phyloP scores from a whole-genome alignment of 1,284 basidiomycete species.

The Ustilago cynodontis region DNA sequence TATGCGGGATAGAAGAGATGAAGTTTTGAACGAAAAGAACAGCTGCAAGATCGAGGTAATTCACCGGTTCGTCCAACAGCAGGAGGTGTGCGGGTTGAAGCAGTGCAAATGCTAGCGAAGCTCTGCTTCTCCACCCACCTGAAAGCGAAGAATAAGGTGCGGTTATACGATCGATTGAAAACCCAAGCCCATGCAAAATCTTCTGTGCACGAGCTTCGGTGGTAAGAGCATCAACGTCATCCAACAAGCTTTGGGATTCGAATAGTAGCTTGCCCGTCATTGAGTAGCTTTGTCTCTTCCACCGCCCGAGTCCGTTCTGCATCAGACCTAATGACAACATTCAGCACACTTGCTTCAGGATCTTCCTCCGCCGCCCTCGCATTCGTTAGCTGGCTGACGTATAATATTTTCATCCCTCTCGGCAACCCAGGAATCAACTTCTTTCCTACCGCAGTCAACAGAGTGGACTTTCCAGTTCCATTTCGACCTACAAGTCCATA shows the following conservation, averaged over 20 bases:
- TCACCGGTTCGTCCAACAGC: conserved; percentile 72
- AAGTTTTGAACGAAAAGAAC: conserved; percentile 74
- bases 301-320: conserved; percentile 59
- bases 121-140: conserved; percentile 80
- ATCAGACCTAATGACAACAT: conserved; percentile 71
- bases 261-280: conserved; percentile 70
- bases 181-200: conserved; percentile 78
- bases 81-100: conserved; percentile 72
- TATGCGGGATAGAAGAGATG: conserved; percentile 72
- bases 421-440: conserved; percentile 74
- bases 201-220: conserved; percentile 75
- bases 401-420: conserved; percentile 73
- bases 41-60: conserved; percentile 71
- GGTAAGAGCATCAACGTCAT: conserved; percentile 71
- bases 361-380: conserved; percentile 27
- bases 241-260: conserved; percentile 52
- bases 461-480: conserved; percentile 74
- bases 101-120: conserved; percentile 72
- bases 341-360: conserved; percentile 55
- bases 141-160: conserved; percentile 74
- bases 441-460: conserved; percentile 72
- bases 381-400: conserved; percentile 73
- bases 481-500: conserved; percentile 76
- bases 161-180: conserved; percentile 74
- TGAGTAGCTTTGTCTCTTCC: conserved; percentile 64